Evolutionary conservation across 257 asterid genomes (phyloP).

Genomic region (Ophiorrhiza pumila): DNA sequence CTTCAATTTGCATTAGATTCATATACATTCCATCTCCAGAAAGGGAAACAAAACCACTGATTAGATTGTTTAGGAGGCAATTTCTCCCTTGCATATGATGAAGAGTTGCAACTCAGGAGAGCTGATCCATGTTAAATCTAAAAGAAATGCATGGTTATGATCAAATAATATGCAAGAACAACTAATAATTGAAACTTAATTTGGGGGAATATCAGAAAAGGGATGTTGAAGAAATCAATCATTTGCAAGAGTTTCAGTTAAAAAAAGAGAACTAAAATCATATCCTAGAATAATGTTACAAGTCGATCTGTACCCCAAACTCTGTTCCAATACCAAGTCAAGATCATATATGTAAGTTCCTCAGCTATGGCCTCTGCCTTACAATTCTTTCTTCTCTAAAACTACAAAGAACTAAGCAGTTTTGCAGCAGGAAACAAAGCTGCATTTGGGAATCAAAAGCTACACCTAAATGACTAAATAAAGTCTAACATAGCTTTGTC

Average conservation of each 20-base stretch:
- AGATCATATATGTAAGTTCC: neutral
- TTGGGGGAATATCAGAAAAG: neutral
- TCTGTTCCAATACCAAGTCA: neutral
- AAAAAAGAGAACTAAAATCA: neutral
- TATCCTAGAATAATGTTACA: neutral
- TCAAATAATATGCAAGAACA: too few relatives aligned
- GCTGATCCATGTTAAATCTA: too few relatives aligned
- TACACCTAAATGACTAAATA: constrained; percentile 4
- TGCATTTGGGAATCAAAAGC: neutral
- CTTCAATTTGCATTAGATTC: too few relatives aligned
- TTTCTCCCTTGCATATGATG: too few relatives aligned
- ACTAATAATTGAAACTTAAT: too few relatives aligned
- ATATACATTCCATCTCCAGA: too few relatives aligned
- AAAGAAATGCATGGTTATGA: too few relatives aligned
- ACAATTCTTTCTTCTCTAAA: neutral
- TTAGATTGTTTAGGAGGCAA: too few relatives aligned
- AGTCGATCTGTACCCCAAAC: neutral
- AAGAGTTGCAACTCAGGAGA: too few relatives aligned
- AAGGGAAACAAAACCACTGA: too few relatives aligned
- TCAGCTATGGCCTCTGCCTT: neutral
- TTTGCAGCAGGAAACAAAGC: neutral
- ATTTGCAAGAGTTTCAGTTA: neutral
- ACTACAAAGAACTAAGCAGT: neutral
- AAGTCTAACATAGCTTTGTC: neutral
- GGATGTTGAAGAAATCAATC: neutral